Evolutionary conservation across 1,284 basidiomycete species (phyloP), one percentile per base, ranked within the genome.

Genomic region (Fomitopsis betulina): DNA sequence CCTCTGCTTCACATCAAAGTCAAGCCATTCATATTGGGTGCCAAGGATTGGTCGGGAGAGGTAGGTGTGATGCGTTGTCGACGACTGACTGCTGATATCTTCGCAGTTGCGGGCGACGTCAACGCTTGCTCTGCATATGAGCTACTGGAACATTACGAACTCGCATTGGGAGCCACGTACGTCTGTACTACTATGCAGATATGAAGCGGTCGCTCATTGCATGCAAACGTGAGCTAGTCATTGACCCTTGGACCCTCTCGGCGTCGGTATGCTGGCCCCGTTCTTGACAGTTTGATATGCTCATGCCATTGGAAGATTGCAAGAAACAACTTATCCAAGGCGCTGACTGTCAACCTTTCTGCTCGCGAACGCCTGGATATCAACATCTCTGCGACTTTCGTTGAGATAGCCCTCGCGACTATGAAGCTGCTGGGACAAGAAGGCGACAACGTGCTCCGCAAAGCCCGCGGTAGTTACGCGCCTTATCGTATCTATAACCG

Each of bases 111-210:
- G 89, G 70, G 88, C 93, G 9, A 87, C 86, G 4, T 92, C 89
- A 0, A 88, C 90, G 0, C 77, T 97, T 63, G 87, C 87, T 19
- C 87, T 86, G 2, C 86, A 89, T 56, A 90, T 98, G 70, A 94
- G 90, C 64, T 99, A 97, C 71, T 99, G 94, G 92, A 99, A 99
- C 74, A 76, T 99, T 56, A 89, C 91, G 30, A 96, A 98, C 70
- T 99, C 97, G 51, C 95, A 99, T 70, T 99, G 97, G 94, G 97
- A 99, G 74, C 97, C 98, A n/a, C 76, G 87, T 89, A 68, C 62
- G 10, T 19, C 43, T 39, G 55, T 50, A 45, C 45, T 0, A 12
- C 10, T n/a, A 9, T 50, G 21, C 45, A 27, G 45, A 10, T 2
- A 19, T 30, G n/a, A 1, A 3, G 3, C 15, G 25, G 17, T 19